These are phyloP conservation scores for Athelia psychrophila DNA, from an alignment of 1,284 basidiomycete species.

Conservation along the genomic window DNA sequence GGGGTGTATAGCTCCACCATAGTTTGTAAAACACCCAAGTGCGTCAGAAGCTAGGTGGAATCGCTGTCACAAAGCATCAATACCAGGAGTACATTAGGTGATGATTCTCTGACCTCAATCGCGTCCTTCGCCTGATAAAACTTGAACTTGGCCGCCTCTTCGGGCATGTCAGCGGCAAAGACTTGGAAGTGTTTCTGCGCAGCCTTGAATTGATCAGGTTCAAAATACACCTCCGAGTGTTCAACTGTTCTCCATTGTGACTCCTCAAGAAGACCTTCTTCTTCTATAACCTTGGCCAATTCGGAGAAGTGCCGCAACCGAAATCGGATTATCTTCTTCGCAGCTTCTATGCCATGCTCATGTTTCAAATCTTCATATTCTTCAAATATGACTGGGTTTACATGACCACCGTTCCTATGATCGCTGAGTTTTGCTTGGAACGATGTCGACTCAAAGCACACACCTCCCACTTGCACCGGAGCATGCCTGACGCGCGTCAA, in stretches of 20 bases:
- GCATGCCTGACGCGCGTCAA: constrained; percentile 68
- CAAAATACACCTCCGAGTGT: constrained; percentile 44
- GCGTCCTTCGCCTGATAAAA: constrained; percentile 34
- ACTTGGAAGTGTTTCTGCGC: constrained; percentile 36
- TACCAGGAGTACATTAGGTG: background rate
- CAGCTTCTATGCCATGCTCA: constrained; percentile 40
- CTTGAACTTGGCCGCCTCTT: constrained; percentile 33
- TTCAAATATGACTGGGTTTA: constrained; percentile 59
- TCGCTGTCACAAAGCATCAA: constrained; percentile 23
- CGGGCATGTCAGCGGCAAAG: constrained; percentile 44
- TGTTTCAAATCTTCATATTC: constrained; percentile 54
- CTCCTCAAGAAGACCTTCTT: constrained; percentile 42
- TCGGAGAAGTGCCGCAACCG: constrained; percentile 52
- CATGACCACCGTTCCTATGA: constrained; percentile 67
- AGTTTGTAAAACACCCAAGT: constrained; percentile 46
- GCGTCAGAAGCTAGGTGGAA: constrained; percentile 39
- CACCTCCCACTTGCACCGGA: constrained; percentile 71
- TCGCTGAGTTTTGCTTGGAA: background rate
- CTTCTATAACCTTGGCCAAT: constrained; percentile 42
- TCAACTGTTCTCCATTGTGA: constrained; percentile 48
- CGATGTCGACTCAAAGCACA: constrained; percentile 10
- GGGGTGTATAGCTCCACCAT: constrained; percentile 52
- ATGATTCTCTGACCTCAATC: constrained; percentile 26
- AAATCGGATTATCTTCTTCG: constrained; percentile 57
- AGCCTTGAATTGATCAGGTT: constrained; percentile 22